These are phyloP conservation scores for Rosellinia necatrix DNA, from an alignment of 2,329 filamentous ascomycete species.

Conservation along the genomic window DNA sequence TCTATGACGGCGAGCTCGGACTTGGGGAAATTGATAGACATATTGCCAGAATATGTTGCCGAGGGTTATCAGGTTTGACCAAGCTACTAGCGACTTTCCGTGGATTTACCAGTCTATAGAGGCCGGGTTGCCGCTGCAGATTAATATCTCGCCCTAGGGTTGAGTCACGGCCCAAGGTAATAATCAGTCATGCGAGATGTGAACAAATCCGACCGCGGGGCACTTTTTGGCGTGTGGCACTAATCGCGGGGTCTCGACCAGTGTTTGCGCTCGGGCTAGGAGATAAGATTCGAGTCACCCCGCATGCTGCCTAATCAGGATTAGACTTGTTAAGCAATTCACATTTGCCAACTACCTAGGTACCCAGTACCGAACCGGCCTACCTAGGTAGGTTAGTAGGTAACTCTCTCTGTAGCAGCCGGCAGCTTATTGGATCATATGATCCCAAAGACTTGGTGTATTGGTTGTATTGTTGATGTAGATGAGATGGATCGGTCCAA, in stretches of 20 bases:
- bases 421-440: too few relatives aligned
- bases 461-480: background rate
- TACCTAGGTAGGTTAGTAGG: background rate
- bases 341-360: too few relatives aligned
- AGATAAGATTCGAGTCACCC: slow-evolving; percentile 10
- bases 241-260: slow-evolving; percentile 25
- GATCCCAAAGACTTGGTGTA: too few relatives aligned
- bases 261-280: background rate
- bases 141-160: slow-evolving; percentile 2
- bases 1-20: slow-evolving; percentile 85
- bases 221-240: slow-evolving; percentile 24
- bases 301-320: slow-evolving; percentile 19
- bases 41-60: slow-evolving; percentile 43
- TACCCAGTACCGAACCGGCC: too few relatives aligned
- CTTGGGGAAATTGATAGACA: slow-evolving; percentile 91
- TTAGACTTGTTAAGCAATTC: slow-evolving; percentile 4
- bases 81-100: background rate
- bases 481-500: too few relatives aligned
- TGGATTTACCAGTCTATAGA: background rate
- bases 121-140: background rate
- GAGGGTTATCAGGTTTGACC: background rate
- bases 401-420: background rate
- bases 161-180: slow-evolving; percentile 22
- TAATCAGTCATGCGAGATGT: slow-evolving; percentile 13
- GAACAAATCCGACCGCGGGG: slow-evolving; percentile 27